phyloP scores from a whole-genome alignment of 495 filamentous ascomycete species.

The Penicillium samsonianum region DNA sequence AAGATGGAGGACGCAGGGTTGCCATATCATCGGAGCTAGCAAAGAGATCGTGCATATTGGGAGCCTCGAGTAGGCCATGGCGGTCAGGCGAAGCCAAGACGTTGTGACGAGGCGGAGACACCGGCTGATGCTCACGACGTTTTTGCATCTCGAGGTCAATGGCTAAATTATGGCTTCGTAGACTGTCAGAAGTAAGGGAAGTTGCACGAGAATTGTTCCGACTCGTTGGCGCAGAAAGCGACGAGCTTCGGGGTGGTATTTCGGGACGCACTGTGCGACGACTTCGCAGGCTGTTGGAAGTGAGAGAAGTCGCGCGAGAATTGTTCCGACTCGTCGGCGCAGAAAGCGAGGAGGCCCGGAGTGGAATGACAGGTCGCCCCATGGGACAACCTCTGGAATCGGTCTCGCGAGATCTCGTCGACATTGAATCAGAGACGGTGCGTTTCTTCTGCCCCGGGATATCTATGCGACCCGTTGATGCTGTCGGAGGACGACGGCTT shows the following conservation, averaged over 20 bases:
- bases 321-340: constrained; percentile 69
- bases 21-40: constrained; percentile 39
- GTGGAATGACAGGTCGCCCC: constrained; percentile 59
- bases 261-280: constrained; percentile 47
- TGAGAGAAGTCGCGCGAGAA: constrained; percentile 65
- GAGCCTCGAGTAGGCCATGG: constrained; percentile 17
- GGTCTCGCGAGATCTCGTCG: constrained; percentile 25
- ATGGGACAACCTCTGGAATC: constrained; percentile 31
- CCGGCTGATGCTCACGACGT: constrained; percentile 25
- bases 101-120: constrained; percentile 29
- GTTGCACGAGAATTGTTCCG: constrained; percentile 64
- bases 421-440: constrained; percentile 43
- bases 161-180: constrained; percentile 58
- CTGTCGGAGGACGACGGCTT: constrained; percentile 36
- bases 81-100: constrained; percentile 15
- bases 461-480: constrained; percentile 39
- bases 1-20: constrained; percentile 46
- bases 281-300: constrained; percentile 53
- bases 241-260: constrained; percentile 62
- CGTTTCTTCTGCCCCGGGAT: constrained; percentile 33
- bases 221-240: constrained; percentile 71
- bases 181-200: constrained; percentile 60
- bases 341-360: constrained; percentile 65
- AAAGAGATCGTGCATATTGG: constrained; percentile 32
- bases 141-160: constrained; percentile 39